These are phyloP conservation scores for Agarophyton chilense DNA, from an alignment of 23 red algal genomes.

Conservation along the genomic window DNA sequence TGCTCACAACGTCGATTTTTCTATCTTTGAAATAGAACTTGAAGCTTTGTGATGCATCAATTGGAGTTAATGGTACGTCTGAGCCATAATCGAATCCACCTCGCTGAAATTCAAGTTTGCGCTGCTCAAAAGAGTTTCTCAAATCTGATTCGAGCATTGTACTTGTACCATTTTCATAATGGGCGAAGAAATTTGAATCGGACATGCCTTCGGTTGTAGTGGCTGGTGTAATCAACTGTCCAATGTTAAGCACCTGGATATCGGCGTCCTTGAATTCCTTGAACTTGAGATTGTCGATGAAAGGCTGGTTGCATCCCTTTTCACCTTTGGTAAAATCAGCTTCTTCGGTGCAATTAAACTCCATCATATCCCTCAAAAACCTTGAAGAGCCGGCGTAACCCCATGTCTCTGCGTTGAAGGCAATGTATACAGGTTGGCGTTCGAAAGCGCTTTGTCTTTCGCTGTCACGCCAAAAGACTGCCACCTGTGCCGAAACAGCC, in stretches of 20 bases:
- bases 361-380: slow-evolving; percentile 67
- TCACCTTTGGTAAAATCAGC: not conserved
- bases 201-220: not conserved
- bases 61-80: not conserved
- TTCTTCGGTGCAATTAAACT: slow-evolving; percentile 65
- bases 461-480: slow-evolving; percentile 1
- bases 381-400: slow-evolving; percentile 69
- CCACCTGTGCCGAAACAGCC: slow-evolving; percentile 68
- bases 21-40: not conserved
- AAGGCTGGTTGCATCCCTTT: slow-evolving; percentile 47
- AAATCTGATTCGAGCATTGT: not conserved
- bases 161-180: not conserved
- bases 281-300: slow-evolving; percentile 68
- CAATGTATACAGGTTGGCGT: slow-evolving; percentile 65
- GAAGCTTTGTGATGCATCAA: slow-evolving; percentile 64
- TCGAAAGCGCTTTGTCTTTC: not conserved
- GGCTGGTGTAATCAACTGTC: slow-evolving; percentile 37
- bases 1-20: slow-evolving; percentile 29
- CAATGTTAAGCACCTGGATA: slow-evolving; percentile 41
- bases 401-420: slow-evolving; percentile 56
- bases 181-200: not conserved
- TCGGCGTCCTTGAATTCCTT: slow-evolving; percentile 20
- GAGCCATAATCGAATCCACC: not conserved
- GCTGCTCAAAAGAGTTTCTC: not conserved
- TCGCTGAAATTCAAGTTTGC: not conserved